A percentile compares a stretch with the other conserved stretches of the same genome.
These are phyloP conservation scores for Asclepias syriaca DNA, from an alignment of 257 asterid genomes.

Conservation along the genomic window DNA sequence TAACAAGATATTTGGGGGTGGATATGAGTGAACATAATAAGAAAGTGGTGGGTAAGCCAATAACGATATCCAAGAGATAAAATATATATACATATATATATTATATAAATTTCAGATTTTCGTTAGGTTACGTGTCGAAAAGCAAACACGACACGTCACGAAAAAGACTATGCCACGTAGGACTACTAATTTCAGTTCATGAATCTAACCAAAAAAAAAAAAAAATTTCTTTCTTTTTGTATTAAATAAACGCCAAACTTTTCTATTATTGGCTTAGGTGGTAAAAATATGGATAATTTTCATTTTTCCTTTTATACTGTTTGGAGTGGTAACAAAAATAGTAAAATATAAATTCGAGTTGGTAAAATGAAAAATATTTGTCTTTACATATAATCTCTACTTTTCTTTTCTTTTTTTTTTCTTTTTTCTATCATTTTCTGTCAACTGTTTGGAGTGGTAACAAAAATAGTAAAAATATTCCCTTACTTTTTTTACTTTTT, in stretches of 20 bases:
- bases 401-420: too few relatives aligned
- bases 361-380: neutral
- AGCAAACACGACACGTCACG: conserved; percentile 17
- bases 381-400: neutral
- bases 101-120: neutral
- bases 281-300: neutral
- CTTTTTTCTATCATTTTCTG: neutral
- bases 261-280: neutral
- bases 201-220: neutral
- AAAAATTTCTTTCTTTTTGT: neutral
- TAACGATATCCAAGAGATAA: conserved; percentile 19
- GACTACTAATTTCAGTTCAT: conserved; percentile 13
- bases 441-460: too few relatives aligned
- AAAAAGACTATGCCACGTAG: conserved; percentile 32
- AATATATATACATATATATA: neutral
- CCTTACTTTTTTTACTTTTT: neutral
- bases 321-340: neutral
- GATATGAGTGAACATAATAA: conserved; percentile 9
- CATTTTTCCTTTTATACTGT: neutral
- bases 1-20: conserved; percentile 31
- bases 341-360: too few relatives aligned
- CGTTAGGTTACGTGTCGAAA: conserved; percentile 23
- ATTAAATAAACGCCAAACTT: neutral
- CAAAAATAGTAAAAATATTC: too few relatives aligned
- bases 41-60: conserved; percentile 31